phyloP scores from a whole-genome alignment of 208 protist genomes.

The Acanthamoeba castellanii region DNA sequence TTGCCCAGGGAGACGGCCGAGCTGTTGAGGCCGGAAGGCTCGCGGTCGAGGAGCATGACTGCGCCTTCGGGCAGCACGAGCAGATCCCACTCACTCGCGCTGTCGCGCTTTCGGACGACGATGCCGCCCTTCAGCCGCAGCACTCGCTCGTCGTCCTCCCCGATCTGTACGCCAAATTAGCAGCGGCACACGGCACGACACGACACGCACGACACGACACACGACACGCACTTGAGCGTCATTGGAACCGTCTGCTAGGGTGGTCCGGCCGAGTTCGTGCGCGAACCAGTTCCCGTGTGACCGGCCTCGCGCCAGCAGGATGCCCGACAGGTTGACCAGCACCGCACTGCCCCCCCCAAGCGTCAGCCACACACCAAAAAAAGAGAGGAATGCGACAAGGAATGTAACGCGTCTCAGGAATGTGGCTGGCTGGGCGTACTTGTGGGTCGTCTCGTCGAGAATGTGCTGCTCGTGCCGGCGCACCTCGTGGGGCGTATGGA shows the following conservation, averaged over 20 bases:
- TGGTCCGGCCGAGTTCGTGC: conserved; percentile 4
- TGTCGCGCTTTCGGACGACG: conserved; percentile 2
- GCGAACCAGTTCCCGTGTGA: conserved; percentile 67
- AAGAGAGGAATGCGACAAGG: conserved; percentile 20
- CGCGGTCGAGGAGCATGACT: background rate
- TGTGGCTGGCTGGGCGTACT: background rate
- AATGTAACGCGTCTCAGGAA: background rate
- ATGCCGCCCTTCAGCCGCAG: conserved; percentile 60
- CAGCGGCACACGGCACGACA: background rate
- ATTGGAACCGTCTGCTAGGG: background rate
- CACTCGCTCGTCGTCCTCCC: background rate
- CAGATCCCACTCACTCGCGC: conserved; percentile 5
- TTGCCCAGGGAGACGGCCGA: background rate
- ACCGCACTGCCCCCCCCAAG: background rate
- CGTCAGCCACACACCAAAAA: background rate
- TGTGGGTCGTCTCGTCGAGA: conserved; percentile 7
- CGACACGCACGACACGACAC: background rate
- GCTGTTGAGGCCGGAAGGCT: background rate
- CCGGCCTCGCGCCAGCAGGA: conserved; percentile 44
- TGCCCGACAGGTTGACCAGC: conserved; percentile 62
- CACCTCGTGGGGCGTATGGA: conserved; percentile 10
- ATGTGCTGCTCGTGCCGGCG: background rate
- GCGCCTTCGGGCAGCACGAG: conserved; percentile 13
- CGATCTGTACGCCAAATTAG: background rate
- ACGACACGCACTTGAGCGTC: background rate